phyloP scores from a whole-genome alignment of 2,329 filamentous ascomycete genomes.

The Dryadomyces sulphureus region DNA sequence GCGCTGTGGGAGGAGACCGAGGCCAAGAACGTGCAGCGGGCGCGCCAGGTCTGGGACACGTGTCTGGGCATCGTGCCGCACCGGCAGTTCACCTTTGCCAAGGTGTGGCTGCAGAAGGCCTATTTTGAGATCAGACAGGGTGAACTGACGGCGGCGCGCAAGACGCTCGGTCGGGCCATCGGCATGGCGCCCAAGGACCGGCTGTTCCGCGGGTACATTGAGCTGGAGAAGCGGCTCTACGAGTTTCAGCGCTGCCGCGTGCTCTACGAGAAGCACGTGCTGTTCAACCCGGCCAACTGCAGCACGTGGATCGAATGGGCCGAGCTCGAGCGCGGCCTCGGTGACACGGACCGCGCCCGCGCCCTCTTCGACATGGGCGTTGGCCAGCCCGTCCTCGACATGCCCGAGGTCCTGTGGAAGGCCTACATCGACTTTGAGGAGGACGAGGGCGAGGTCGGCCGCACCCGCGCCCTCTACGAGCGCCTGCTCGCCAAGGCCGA shows the following conservation, averaged over 20 bases:
- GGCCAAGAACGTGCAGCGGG: constrained; percentile 60
- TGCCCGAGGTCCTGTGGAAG: constrained; percentile 97
- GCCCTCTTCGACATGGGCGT: constrained; percentile 90
- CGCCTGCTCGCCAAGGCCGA: constrained; percentile 86
- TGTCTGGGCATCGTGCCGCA: constrained; percentile 82
- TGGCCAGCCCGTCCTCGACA: constrained; percentile 69
- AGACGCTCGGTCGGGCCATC: constrained; percentile 77
- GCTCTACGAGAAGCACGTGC: constrained; percentile 85
- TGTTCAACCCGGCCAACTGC: constrained; percentile 81
- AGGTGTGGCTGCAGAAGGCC: constrained; percentile 86
- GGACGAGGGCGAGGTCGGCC: constrained; percentile 80
- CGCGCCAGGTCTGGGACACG: constrained; percentile 80
- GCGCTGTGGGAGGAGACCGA: constrained; percentile 89
- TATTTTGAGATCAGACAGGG: constrained; percentile 86
- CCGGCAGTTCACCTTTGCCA: constrained; percentile 94
- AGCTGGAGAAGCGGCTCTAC: constrained; percentile 83
- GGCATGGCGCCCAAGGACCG: constrained; percentile 95
- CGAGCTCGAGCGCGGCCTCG: constrained; percentile 78
- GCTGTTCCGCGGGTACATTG: constrained; percentile 85
- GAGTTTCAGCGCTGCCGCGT: constrained; percentile 86
- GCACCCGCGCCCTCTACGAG: constrained; percentile 73
- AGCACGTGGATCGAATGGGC: constrained; percentile 96
- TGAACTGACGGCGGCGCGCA: constrained; percentile 65
- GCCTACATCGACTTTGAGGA: constrained; percentile 98
- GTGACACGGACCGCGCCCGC: constrained; percentile 74